Evolutionary conservation across 495 filamentous ascomycete genomes (phyloP).

Genomic region (Choiromyces venosus): DNA sequence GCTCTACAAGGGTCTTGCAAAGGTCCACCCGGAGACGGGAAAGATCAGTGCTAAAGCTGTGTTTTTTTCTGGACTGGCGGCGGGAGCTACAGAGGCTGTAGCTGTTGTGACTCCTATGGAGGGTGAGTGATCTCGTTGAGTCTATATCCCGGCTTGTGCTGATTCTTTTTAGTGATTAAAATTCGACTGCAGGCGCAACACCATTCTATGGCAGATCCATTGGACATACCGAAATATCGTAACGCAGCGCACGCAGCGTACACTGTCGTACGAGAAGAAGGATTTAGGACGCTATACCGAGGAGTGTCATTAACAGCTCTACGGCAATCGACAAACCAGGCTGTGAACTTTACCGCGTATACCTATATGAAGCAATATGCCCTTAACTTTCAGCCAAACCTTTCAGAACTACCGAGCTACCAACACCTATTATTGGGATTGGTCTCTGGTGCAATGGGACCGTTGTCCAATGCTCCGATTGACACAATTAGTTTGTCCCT

Average conservation of each 20-base stretch:
- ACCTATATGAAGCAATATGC: slow-evolving; percentile 80
- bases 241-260: slow-evolving; percentile 94
- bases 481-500: slow-evolving; percentile 71
- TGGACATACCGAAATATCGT: slow-evolving; percentile 58
- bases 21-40: slow-evolving; percentile 51
- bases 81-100: slow-evolving; percentile 93
- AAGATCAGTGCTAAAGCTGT: slow-evolving; percentile 65
- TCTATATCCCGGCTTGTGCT: not conserved
- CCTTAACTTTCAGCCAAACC: slow-evolving; percentile 61
- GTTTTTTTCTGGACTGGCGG: slow-evolving; percentile 83
- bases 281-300: slow-evolving; percentile 76
- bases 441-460: slow-evolving; percentile 89
- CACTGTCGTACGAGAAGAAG: slow-evolving; percentile 88
- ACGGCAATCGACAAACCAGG: slow-evolving; percentile 93
- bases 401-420: slow-evolving; percentile 65
- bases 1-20: slow-evolving; percentile 65
- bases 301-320: slow-evolving; percentile 90
- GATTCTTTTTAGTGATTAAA: slow-evolving; percentile 63
- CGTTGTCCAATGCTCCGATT: slow-evolving; percentile 92
- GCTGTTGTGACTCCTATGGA: slow-evolving; percentile 97
- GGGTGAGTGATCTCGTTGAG: slow-evolving; percentile 10
- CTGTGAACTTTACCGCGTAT: slow-evolving; percentile 98
- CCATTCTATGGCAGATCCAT: slow-evolving; percentile 55
- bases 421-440: slow-evolving; percentile 89
- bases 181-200: slow-evolving; percentile 96